These are phyloP conservation scores for Nakazawaea ambrosiae DNA, from an alignment of 805 yeast genomes.

Conservation along the genomic window DNA sequence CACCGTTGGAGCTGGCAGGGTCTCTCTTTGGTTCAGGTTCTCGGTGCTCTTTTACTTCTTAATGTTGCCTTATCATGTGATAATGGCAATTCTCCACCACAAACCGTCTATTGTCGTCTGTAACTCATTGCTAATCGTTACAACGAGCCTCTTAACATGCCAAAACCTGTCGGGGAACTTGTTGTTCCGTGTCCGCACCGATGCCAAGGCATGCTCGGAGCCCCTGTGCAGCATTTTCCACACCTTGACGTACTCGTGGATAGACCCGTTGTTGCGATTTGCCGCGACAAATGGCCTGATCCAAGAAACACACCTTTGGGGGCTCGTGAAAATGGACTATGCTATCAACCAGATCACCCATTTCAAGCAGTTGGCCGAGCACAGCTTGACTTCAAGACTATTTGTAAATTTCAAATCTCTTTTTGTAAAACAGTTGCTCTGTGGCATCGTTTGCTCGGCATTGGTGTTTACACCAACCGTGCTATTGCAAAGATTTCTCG, in stretches of 20 bases:
- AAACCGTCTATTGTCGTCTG: too few relatives aligned
- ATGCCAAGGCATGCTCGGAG: conserved; percentile 69
- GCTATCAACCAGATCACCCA: conserved; percentile 59
- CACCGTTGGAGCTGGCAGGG: too few relatives aligned
- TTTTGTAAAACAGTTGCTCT: conserved; percentile 57
- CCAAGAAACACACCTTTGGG: conserved; percentile 70
- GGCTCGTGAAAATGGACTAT: conserved; percentile 71
- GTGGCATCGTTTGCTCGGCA: conserved; percentile 64
- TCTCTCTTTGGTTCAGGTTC: too few relatives aligned
- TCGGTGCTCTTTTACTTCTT: too few relatives aligned
- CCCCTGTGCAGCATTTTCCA: conserved; percentile 53
- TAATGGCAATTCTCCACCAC: too few relatives aligned
- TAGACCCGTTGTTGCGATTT: conserved; percentile 50
- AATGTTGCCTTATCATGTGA: too few relatives aligned
- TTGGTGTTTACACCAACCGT: conserved; percentile 73
- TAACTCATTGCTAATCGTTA: too few relatives aligned
- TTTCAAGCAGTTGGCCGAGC: conserved; percentile 37
- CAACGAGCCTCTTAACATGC: too few relatives aligned
- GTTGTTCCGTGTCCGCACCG: conserved; percentile 20
- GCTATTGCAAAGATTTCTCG: conserved; percentile 69
- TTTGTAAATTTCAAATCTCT: conserved; percentile 55
- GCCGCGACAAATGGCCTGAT: conserved; percentile 30
- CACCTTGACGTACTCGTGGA: conserved; percentile 69
- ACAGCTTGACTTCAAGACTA: conserved; percentile 43
- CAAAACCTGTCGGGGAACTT: too few relatives aligned